Conservation (phyloP, 169 alveolate genomes). For the Cytauxzoon felis region DNA sequence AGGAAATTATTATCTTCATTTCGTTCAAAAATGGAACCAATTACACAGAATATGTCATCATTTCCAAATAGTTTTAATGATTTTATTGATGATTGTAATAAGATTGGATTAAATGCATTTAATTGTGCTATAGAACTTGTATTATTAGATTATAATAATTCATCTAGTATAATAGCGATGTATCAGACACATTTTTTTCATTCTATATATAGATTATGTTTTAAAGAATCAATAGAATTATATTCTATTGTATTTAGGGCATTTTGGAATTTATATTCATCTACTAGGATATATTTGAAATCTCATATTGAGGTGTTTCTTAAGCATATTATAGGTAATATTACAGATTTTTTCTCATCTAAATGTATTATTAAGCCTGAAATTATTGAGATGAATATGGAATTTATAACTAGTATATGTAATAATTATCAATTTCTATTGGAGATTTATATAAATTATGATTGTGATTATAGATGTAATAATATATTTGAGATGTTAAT, state of each 20-base stretch:
- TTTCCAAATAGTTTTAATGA: slow-evolving; percentile 29
- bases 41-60: slow-evolving; percentile 12
- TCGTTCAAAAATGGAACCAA: slow-evolving; percentile 28
- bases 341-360: slow-evolving; percentile 3
- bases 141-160: slow-evolving; percentile 20
- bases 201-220: slow-evolving; percentile 50
- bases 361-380: slow-evolving; percentile 31
- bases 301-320: slow-evolving; percentile 49
- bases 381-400: slow-evolving; percentile 60
- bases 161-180: slow-evolving; percentile 23
- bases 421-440: slow-evolving; percentile 27
- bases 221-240: slow-evolving; percentile 51
- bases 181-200: slow-evolving; percentile 44
- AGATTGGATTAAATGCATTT: slow-evolving; percentile 29
- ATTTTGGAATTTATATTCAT: slow-evolving; percentile 21
- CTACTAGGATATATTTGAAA: slow-evolving; percentile 43
- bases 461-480: slow-evolving; percentile 58
- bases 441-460: slow-evolving; percentile 53
- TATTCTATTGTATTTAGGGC: slow-evolving; percentile 54
- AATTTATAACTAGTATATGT: slow-evolving; percentile 38
- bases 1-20: slow-evolving; percentile 34
- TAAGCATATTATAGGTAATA: slow-evolving; percentile 36
- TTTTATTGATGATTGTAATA: slow-evolving; percentile 25
- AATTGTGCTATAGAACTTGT: slow-evolving; percentile 32
- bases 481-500: slow-evolving; percentile 32